Conservation (phyloP, 148 eudicot species). For the Mesembryanthemum crystallinum region DNA sequence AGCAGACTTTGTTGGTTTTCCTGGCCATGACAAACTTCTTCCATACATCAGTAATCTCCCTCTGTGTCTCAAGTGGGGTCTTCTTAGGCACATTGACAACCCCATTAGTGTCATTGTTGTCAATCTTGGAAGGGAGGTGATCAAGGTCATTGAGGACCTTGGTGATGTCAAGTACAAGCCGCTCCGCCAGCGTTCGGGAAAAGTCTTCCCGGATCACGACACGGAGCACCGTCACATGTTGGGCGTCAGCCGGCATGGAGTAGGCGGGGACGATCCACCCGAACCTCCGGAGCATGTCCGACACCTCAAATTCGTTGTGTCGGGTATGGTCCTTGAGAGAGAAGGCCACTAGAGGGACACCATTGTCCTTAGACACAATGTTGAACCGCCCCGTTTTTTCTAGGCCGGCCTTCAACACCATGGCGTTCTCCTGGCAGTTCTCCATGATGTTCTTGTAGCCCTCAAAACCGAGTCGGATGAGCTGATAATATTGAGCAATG, state of each 20-base stretch:
- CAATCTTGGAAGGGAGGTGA: slow-evolving; percentile 14
- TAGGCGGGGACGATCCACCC: slow-evolving; percentile 32
- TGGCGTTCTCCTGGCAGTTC: slow-evolving; percentile 26
- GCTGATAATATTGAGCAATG: slow-evolving; percentile 42
- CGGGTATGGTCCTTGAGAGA: slow-evolving; percentile 20
- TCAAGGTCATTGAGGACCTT: slow-evolving; percentile 29
- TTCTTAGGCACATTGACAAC: slow-evolving; percentile 12
- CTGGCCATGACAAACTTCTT: slow-evolving; percentile 23
- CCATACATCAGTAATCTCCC: slow-evolving; percentile 26
- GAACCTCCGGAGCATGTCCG: slow-evolving; percentile 17
- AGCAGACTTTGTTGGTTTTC: slow-evolving; percentile 19
- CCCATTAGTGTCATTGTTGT: background rate
- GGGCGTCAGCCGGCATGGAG: slow-evolving; percentile 28
- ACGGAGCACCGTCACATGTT: slow-evolving; percentile 26
- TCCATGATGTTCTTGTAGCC: slow-evolving; percentile 22
- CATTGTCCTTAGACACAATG: slow-evolving; percentile 27
- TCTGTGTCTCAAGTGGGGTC: slow-evolving; percentile 20
- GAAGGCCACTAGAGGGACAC: slow-evolving; percentile 30
- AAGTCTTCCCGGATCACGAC: slow-evolving; percentile 33
- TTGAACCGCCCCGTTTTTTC: slow-evolving; percentile 24
- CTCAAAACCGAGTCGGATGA: slow-evolving; percentile 35
- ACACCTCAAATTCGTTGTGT: slow-evolving; percentile 21
- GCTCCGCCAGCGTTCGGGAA: slow-evolving; percentile 17
- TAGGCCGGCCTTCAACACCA: slow-evolving; percentile 18
- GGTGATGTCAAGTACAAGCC: slow-evolving; percentile 23